Conservation (phyloP, 805 yeast genomes). For the Candida namnaoensis region DNA sequence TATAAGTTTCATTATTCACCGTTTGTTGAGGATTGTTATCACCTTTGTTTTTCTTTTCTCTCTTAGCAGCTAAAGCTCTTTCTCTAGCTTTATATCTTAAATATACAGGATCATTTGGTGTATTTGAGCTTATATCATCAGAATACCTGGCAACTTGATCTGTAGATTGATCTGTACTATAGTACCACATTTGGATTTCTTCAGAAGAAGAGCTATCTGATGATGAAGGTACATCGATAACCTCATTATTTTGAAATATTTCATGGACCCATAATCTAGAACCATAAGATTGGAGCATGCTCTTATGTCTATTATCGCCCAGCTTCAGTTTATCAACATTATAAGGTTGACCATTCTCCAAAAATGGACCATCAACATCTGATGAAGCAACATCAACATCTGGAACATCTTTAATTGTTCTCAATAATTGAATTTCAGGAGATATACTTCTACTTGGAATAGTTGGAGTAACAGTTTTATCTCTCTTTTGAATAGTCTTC, state of each 20-base stretch:
- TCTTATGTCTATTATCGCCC: conserved; percentile 1
- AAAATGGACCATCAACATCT: no score
- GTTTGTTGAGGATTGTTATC: no score
- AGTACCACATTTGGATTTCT: conserved; percentile 12
- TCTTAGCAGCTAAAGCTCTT: not conserved
- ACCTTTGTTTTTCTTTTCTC: no score
- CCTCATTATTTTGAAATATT: not conserved
- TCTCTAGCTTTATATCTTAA: not conserved
- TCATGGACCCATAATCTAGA: conserved; percentile 2
- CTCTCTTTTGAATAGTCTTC: not conserved
- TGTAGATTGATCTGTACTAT: conserved; percentile 12
- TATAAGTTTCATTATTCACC: no score
- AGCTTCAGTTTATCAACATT: conserved; percentile 1
- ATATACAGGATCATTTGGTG: conserved; percentile 17
- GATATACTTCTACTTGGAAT: no score
- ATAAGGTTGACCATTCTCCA: not conserved
- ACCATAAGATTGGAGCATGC: not conserved
- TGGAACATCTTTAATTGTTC: no score
- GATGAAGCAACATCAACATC: no score
- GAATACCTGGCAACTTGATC: conserved; percentile 17
- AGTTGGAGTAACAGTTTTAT: no score
- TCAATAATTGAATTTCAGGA: no score
- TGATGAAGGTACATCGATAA: not conserved
- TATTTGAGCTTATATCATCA: conserved; percentile 4
- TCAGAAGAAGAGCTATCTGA: not conserved